phyloP scores from a whole-genome alignment of 805 yeast species.

The Lipomyces mesembrius region DNA sequence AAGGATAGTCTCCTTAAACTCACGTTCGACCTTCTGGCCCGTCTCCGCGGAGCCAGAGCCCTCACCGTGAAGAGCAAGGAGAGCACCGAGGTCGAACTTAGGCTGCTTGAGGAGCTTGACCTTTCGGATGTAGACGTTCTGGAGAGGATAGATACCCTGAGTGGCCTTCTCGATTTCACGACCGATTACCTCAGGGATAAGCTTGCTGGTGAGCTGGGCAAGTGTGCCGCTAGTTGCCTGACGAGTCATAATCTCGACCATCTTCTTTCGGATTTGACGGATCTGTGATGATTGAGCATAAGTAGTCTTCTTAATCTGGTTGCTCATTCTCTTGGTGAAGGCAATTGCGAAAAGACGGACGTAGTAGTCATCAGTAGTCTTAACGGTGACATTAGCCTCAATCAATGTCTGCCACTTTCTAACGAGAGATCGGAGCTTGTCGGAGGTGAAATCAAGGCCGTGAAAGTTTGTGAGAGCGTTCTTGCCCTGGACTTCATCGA shows the following conservation, averaged over 20 bases:
- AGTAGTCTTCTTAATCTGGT: conserved; percentile 96
- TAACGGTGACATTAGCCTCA: conserved; percentile 97
- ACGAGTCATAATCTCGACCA: conserved; percentile 93
- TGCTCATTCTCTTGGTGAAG: conserved; percentile 96
- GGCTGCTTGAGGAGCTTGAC: conserved; percentile 98
- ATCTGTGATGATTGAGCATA: conserved; percentile 97
- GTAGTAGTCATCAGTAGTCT: conserved; percentile 97
- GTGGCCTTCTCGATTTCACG: conserved; percentile 98
- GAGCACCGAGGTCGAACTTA: conserved; percentile 96
- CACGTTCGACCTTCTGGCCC: conserved; percentile 93
- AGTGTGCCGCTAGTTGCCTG: conserved; percentile 94
- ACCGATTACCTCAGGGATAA: conserved; percentile 98
- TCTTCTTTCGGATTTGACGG: conserved; percentile 96
- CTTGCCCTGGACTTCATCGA: conserved; percentile 98
- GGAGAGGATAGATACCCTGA: conserved; percentile 93
- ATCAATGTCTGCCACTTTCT: conserved; percentile 99
- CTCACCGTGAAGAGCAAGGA: conserved; percentile 98
- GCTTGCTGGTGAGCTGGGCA: conserved; percentile 95
- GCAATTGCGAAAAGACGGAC: conserved; percentile 96
- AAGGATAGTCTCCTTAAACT: conserved; percentile 98
- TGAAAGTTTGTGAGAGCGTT: conserved; percentile 99
- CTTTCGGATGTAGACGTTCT: conserved; percentile 98
- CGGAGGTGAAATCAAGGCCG: conserved; percentile 97
- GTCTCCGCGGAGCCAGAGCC: conserved; percentile 86
- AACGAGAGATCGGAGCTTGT: conserved; percentile 95